Conservation (phyloP, 2,329 filamentous ascomycete species). For the Penicillium fuscoglaucum region DNA sequence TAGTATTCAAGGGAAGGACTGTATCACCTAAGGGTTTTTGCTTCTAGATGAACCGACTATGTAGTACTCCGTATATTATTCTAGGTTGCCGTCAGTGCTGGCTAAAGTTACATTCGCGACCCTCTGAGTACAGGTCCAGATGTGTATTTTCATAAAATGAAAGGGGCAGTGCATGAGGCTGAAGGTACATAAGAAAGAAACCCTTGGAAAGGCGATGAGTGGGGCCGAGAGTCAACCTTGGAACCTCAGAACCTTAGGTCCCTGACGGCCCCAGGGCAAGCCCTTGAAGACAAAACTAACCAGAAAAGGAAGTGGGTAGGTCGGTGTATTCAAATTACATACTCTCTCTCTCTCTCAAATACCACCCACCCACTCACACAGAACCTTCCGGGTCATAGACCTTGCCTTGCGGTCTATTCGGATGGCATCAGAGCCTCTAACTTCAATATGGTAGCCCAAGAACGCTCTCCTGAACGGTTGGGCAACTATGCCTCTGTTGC, state of each 20-base stretch:
- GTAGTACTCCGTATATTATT: too few relatives aligned
- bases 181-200: not conserved
- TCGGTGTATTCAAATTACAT: not conserved
- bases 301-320: not conserved
- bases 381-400: not conserved
- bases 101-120: too few relatives aligned
- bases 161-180: not conserved
- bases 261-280: too few relatives aligned
- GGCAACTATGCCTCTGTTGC: not conserved
- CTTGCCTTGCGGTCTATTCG: not conserved
- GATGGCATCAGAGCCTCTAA: not conserved
- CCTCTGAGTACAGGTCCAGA: too few relatives aligned
- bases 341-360: not conserved
- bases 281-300: not conserved
- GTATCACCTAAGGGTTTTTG: too few relatives aligned
- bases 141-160: not conserved
- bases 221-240: too few relatives aligned
- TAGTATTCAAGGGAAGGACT: too few relatives aligned
- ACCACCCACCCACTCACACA: not conserved
- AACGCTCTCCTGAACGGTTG: not conserved
- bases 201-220: too few relatives aligned
- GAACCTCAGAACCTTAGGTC: too few relatives aligned
- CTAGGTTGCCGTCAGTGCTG: too few relatives aligned
- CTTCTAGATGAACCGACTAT: too few relatives aligned
- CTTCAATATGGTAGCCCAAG: not conserved